Percentiles rank a stretch among this genome's conserved stretches.
Evolutionary conservation across 1,284 basidiomycete species (phyloP).

Genomic region (Cystobasidium sp.): DNA sequence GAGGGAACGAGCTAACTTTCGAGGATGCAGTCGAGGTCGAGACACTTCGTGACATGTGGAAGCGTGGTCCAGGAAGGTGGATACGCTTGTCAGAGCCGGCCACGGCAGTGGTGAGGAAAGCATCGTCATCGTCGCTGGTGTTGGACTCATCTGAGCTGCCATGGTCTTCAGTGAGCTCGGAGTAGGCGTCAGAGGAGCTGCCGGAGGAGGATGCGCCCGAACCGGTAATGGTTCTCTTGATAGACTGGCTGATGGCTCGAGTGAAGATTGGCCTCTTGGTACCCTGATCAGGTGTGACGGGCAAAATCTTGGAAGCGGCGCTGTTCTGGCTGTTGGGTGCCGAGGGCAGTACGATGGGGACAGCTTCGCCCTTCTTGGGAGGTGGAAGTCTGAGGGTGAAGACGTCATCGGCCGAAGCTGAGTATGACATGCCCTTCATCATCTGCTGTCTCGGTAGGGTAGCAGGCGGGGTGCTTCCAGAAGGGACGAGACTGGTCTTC

Average conservation of each 20-base stretch:
- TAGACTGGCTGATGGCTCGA: constrained; percentile 28
- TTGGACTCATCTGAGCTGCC: constrained; percentile 21
- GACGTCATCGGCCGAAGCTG: constrained; percentile 16
- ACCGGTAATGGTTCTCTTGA: constrained; percentile 18
- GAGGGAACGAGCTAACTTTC: background rate
- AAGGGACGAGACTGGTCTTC: constrained; percentile 26
- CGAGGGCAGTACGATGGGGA: constrained; percentile 22
- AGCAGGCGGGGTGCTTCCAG: constrained; percentile 22
- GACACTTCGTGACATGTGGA: background rate
- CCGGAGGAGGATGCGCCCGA: constrained; percentile 18
- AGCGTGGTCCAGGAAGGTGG: constrained; percentile 3
- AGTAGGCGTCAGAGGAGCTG: constrained; percentile 14
- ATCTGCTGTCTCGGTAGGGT: constrained; percentile 10
- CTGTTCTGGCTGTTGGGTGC: background rate
- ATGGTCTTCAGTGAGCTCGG: constrained; percentile 35
- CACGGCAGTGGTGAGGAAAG: background rate
- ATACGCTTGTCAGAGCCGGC: constrained; percentile 6
- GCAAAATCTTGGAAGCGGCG: background rate
- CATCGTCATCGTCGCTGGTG: constrained; percentile 29
- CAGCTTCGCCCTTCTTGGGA: constrained; percentile 11
- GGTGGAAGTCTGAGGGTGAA: constrained; percentile 13
- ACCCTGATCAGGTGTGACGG: constrained; percentile 16
- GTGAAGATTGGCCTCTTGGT: constrained; percentile 10
- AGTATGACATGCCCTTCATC: constrained; percentile 25
- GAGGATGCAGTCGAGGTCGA: constrained; percentile 17